These are phyloP conservation scores for Elsinoe necatrix DNA, from an alignment of 2,329 filamentous ascomycete species.

Conservation along the genomic window DNA sequence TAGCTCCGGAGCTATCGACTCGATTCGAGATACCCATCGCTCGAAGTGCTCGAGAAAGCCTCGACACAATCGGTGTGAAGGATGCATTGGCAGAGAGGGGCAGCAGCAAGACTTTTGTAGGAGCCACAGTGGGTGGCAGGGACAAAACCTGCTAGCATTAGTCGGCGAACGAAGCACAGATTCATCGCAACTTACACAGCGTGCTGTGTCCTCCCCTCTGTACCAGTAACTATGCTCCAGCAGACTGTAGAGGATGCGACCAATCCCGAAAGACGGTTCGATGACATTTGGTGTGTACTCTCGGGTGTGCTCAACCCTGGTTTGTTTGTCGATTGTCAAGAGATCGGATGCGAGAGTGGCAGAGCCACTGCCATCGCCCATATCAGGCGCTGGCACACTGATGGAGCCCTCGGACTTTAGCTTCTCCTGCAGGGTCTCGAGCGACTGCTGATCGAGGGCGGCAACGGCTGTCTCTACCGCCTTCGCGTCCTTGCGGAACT, in stretches of 20 bases:
- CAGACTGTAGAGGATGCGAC: constrained; percentile 83
- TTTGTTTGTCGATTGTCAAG: constrained; percentile 74
- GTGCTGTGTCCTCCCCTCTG: constrained; percentile 71
- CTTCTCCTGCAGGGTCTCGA: constrained; percentile 53
- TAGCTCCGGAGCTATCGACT: constrained; percentile 81
- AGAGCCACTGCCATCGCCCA: too few relatives aligned
- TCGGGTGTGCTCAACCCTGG: constrained; percentile 69
- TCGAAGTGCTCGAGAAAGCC: constrained; percentile 67
- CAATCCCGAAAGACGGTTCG: constrained; percentile 95
- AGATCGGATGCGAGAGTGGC: too few relatives aligned
- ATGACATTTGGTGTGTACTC: constrained; percentile 84
- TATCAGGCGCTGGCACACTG: too few relatives aligned
- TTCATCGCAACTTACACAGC: constrained; percentile 25
- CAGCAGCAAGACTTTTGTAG: constrained; percentile 87
- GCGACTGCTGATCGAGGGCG: constrained; percentile 67
- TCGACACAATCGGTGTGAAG: constrained; percentile 66
- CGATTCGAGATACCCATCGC: constrained; percentile 69
- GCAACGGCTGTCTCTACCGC: constrained; percentile 74
- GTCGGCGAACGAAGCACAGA: too few relatives aligned
- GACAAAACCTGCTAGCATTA: constrained; percentile 48
- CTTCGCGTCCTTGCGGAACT: constrained; percentile 91
- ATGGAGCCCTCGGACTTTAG: constrained; percentile 67
- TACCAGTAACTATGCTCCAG: constrained; percentile 96
- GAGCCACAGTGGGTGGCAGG: constrained; percentile 69
- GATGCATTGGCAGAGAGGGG: constrained; percentile 73